phyloP scores from a whole-genome alignment of 2,329 filamentous ascomycete species.

The Davidsoniella australis region DNA sequence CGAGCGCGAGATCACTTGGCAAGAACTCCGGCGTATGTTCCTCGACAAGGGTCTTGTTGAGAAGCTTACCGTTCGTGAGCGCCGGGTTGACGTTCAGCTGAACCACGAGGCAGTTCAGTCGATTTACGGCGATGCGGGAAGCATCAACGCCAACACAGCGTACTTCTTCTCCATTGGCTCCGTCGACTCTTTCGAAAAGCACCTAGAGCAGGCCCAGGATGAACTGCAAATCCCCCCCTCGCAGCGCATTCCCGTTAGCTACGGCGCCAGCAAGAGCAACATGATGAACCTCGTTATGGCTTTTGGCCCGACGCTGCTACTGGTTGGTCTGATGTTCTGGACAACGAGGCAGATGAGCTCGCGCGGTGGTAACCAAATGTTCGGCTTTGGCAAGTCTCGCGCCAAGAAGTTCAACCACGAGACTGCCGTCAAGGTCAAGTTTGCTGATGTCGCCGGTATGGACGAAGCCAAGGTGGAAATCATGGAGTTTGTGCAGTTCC shows the following conservation, averaged over 20 bases:
- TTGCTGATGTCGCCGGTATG: constrained; percentile 90
- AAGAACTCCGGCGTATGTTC: constrained; percentile 87
- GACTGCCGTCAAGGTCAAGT: constrained; percentile 90
- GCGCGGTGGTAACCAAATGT: constrained; percentile 60
- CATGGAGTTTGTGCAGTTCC: constrained; percentile 97
- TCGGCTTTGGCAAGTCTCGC: constrained; percentile 88
- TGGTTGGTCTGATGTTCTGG: constrained; percentile 71
- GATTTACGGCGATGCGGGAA: constrained; percentile 58
- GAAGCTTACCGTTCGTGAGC: constrained; percentile 66
- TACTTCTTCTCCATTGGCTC: constrained; percentile 96
- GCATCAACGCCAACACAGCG: constrained; percentile 48
- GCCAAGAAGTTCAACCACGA: constrained; percentile 98
- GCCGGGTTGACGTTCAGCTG: constrained; percentile 60
- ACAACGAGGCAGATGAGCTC: constrained; percentile 58
- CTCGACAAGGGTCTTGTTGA: constrained; percentile 91
- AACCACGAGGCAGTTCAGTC: constrained; percentile 55
- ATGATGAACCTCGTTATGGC: constrained; percentile 50
- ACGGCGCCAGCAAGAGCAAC: constrained; percentile 55
- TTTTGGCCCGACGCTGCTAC: constrained; percentile 73
- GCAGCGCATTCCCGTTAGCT: constrained; percentile 89
- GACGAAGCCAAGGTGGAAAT: constrained; percentile 97
- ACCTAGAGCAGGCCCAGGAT: constrained; percentile 71
- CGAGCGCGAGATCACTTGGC: constrained; percentile 78
- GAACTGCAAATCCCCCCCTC: constrained; percentile 69
- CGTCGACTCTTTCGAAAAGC: constrained; percentile 78